Evolutionary conservation across 2,329 filamentous ascomycete genomes (phyloP), one percentile per base, ranked within the genome.

Genomic region (Aspergillus sp.): DNA sequence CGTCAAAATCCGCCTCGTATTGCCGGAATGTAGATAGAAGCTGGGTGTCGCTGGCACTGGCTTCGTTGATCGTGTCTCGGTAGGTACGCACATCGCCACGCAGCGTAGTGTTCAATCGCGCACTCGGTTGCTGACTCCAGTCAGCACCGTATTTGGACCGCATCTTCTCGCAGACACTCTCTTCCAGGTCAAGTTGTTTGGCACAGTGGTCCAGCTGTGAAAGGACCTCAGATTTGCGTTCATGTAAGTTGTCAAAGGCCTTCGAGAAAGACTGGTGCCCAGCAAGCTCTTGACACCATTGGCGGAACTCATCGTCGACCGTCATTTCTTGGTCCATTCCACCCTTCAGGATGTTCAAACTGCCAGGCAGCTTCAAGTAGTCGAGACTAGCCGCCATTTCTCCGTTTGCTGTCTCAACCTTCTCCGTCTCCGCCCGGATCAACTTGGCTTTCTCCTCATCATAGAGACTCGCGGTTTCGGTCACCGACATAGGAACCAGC

Each of bases 141-240:
- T 97, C 93, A 23, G 81, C 82, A 50, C 93, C 92, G 69, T 97
- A 97, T 70, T 99, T 99, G 11, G 91, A 95, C 44, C 94, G 85
- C 94, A 99, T 99, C 78, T 97, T 99, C 71, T 99, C 94, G 70
- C 94, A 99, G 0, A 97, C 90, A 51, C 90, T 95, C 74, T 97
- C 95, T 71, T 99, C 94, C 85, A 94, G 91, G 61, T 99, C 94
- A 40, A 99, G 76, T 64, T 95, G 89, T 69, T 96, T 96, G 50
- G 87, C 86, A 63, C 90, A 90, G 52, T 83, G 84, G 52, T 97
- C 91, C 51, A 99, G 72, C 2, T 85, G 82, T 2, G 80, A 78
- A 21, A 90, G 71, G 11, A 97, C 88, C 1, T 83, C 81, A 16
- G 88, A 83, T 70, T 93, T 96, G 63, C 94, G 88, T 21, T 84